A percentile compares a stretch with the other conserved stretches of the same genome.
These are phyloP conservation scores for Baudoinia panamericana DNA, from an alignment of 495 filamentous ascomycete genomes.

Conservation along the genomic window DNA sequence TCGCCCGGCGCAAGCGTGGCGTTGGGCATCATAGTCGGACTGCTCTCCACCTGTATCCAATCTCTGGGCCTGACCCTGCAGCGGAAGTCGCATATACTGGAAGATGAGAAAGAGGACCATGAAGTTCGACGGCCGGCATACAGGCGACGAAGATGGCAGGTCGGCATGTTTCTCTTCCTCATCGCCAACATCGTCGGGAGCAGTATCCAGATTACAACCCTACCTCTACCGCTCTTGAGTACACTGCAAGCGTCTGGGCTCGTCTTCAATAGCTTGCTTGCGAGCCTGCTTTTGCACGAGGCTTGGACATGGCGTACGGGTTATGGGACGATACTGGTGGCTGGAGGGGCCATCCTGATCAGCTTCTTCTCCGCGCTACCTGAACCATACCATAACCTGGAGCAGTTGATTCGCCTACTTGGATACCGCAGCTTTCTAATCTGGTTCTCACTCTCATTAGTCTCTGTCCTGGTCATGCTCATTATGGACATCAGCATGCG, in stretches of 20 bases:
- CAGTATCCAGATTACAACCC: slow-evolving; percentile 92
- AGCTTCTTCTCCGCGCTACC: slow-evolving; percentile 87
- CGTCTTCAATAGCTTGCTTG: slow-evolving; percentile 97
- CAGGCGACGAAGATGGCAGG: slow-evolving; percentile 86
- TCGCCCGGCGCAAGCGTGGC: slow-evolving; percentile 16
- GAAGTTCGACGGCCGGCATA: slow-evolving; percentile 75
- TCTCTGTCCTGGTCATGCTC: slow-evolving; percentile 58
- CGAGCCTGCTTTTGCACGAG: slow-evolving; percentile 83
- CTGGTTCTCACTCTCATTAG: slow-evolving; percentile 72
- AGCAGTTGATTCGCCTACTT: slow-evolving; percentile 67
- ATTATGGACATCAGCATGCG: slow-evolving; percentile 35
- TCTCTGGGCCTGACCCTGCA: slow-evolving; percentile 94
- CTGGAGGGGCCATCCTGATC: slow-evolving; percentile 73
- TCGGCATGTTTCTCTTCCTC: slow-evolving; percentile 94
- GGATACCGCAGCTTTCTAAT: slow-evolving; percentile 63
- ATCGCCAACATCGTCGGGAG: slow-evolving; percentile 87
- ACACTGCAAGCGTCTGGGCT: slow-evolving; percentile 91
- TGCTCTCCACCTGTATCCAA: slow-evolving; percentile 85
- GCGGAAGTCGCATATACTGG: slow-evolving; percentile 94
- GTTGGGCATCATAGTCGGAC: slow-evolving; percentile 79
- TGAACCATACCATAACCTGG: slow-evolving; percentile 82
- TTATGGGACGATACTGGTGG: slow-evolving; percentile 77
- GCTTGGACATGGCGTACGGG: slow-evolving; percentile 87
- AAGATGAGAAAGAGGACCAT: slow-evolving; percentile 80
- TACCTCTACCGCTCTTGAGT: slow-evolving; percentile 87